Conservation (phyloP, 306 rosid genomes). For the Glycine soja region DNA sequence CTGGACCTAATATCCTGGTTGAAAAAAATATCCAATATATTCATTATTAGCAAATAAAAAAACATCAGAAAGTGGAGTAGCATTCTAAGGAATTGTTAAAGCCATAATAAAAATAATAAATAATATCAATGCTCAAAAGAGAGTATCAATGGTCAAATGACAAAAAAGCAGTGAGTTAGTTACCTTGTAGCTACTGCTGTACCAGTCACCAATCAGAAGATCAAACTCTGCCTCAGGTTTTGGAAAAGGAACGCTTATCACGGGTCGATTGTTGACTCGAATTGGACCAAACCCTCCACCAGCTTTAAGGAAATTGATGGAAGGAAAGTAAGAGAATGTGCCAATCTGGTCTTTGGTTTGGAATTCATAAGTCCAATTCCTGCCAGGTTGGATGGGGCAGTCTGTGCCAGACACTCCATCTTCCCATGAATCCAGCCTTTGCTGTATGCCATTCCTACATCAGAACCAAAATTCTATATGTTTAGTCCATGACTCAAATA, state of each 20-base stretch:
- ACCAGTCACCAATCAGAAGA: slow-evolving; percentile 88
- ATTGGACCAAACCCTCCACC: slow-evolving; percentile 86
- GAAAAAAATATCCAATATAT: slow-evolving; percentile 30
- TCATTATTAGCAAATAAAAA: neutral
- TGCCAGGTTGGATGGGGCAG: slow-evolving; percentile 74
- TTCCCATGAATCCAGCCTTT: slow-evolving; percentile 91
- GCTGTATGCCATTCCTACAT: slow-evolving; percentile 88
- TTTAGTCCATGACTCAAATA: slow-evolving; percentile 19
- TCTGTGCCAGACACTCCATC: slow-evolving; percentile 94
- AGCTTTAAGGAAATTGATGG: slow-evolving; percentile 79
- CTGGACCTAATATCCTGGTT: slow-evolving; percentile 57
- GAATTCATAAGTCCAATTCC: slow-evolving; percentile 77
- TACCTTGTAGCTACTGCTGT: slow-evolving; percentile 72
- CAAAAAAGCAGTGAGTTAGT: neutral
- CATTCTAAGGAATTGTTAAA: neutral
- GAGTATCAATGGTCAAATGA: slow-evolving; percentile 11
- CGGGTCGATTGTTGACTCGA: slow-evolving; percentile 63
- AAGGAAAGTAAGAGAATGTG: slow-evolving; percentile 84
- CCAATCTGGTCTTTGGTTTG: slow-evolving; percentile 87
- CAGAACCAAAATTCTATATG: slow-evolving; percentile 19
- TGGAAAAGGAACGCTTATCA: slow-evolving; percentile 72
- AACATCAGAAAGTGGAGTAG: neutral
- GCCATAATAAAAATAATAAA: neutral
- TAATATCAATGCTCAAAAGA: neutral
- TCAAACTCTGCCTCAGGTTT: slow-evolving; percentile 82